Base-by-base conservation (phyloP, 2,329 filamentous ascomycete genomes). In the Akanthomyces muscarius region DNA sequence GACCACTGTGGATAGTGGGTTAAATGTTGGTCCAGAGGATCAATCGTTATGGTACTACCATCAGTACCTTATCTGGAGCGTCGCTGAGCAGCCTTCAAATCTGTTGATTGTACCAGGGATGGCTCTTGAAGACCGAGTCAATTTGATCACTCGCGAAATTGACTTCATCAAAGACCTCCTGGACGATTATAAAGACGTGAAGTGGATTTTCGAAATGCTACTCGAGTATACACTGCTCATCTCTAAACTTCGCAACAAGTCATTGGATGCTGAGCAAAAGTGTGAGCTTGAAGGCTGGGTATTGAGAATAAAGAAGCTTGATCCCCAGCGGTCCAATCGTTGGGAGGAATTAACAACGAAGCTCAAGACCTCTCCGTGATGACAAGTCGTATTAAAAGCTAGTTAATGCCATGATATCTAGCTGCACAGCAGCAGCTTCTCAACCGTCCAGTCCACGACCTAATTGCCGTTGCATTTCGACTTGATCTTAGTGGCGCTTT, bases 1-100 rank as follows among this genome's bases (percentile, higher is more conserved):
- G 57, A 81, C 84, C 30, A 78, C 91, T 50, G 88, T 97, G 30
- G 87, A 89, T 62, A 84, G 88, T 63, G 93, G 90, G 0, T 81
- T 98, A 55, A 95, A 92, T 64, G 91, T 91, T 44, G 93, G 96
- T 63, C 92, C 94, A 0, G 92, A 96, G 68, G 94, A 98, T 72
- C 94, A 98, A 72, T 97, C 92, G 21, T 81, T 97, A 6, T 99
- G 95, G 93, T 97, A 96, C 75, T 98, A 99, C 72, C 92, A 98
- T 74, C 90, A 95, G 69, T 96, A 89, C 71, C 79, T 97, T 63
- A 86, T 97, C 77, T 84, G 87, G 64, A 89, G 88, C 71, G 79
- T 90, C 69, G 78, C 83, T 59, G 81, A 79, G 69, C 78, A 76
- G 55, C 78, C 73, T 16, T 76, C 79, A 16, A 71, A 77, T 3